Evolutionary conservation across 805 yeast species (phyloP), one percentile per base, ranked within the genome.

Genomic region (Ogataea pini): DNA sequence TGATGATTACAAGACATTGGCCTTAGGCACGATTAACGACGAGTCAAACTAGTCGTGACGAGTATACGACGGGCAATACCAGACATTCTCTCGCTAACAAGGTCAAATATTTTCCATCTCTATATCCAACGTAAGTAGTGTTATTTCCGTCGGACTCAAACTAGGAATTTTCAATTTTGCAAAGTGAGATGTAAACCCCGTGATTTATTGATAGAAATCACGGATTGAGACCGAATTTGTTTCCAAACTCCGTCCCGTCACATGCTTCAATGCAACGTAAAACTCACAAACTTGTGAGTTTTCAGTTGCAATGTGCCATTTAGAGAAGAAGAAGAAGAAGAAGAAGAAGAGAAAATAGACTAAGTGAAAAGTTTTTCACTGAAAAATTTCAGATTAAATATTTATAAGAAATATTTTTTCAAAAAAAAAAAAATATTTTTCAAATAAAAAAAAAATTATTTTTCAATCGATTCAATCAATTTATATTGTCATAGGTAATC

Each of bases 1-100:
- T 16, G 74, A 62, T 1, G 87, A 82, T 9, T 80, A 78, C 68
- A 75, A 76, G 57, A 63, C 59, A 34, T 59, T 82, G 51, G 68
- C 77, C 12, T 36, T 55, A 9, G 46, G 49, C 39, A 47, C 61
- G 14, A 12, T 57, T 24, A 43, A 46, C 20, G 27, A n/a, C 36
- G 34, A 17, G 34, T n/a, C 17, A 17, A 7, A 14, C 34, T 3
- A n/a, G 18, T 14, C 8, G 25, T 8, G 7, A 22, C 25, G 8
- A 22, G 8, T 22, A 22, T 22, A 22, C n/a, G n/a, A n/a, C n/a
- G n/a, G n/a, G n/a, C n/a, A n/a, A n/a, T 22, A 22, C 25, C 25
- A 8, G 25, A 22, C 5, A 22, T 22, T 22, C 25, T 22, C 8
- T 22, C 25, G 25, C 25, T 22, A 6, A 8, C 18, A 3, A 31